Conservation (phyloP, 176 grass and related monocot species). For the Eremochloa ophiuroides region DNA sequence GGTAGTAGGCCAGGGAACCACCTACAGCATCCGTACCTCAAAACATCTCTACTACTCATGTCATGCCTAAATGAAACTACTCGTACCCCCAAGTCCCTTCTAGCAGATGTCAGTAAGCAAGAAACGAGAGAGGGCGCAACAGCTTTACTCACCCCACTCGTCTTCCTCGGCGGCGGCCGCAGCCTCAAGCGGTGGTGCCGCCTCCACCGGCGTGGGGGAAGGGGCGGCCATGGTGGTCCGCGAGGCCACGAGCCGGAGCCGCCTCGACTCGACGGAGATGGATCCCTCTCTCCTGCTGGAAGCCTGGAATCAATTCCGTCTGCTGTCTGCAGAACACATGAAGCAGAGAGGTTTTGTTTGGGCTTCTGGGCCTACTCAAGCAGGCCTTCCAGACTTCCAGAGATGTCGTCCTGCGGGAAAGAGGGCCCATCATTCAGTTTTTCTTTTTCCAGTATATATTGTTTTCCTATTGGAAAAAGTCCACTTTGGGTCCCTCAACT, state of each 20-base stretch:
- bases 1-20: background rate
- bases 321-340: too few relatives aligned
- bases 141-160: constrained; percentile 27
- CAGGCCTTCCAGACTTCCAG: too few relatives aligned
- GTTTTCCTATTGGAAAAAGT: too few relatives aligned
- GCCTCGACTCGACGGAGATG: background rate
- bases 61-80: background rate
- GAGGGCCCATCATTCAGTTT: too few relatives aligned
- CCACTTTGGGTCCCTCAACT: too few relatives aligned
- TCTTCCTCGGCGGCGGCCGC: background rate
- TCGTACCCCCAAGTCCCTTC: background rate
- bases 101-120: background rate
- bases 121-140: background rate
- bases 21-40: background rate
- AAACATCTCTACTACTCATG: background rate
- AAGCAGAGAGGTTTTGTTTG: too few relatives aligned
- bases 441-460: too few relatives aligned
- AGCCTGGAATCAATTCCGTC: too few relatives aligned
- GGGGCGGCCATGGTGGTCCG: constrained; percentile 11
- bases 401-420: too few relatives aligned
- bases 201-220: background rate
- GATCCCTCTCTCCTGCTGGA: too few relatives aligned
- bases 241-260: background rate
- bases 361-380: too few relatives aligned
- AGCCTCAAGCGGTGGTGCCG: background rate